These are phyloP conservation scores for Phialophora verrucosa DNA, from an alignment of 2,329 filamentous ascomycete genomes.

Conservation along the genomic window DNA sequence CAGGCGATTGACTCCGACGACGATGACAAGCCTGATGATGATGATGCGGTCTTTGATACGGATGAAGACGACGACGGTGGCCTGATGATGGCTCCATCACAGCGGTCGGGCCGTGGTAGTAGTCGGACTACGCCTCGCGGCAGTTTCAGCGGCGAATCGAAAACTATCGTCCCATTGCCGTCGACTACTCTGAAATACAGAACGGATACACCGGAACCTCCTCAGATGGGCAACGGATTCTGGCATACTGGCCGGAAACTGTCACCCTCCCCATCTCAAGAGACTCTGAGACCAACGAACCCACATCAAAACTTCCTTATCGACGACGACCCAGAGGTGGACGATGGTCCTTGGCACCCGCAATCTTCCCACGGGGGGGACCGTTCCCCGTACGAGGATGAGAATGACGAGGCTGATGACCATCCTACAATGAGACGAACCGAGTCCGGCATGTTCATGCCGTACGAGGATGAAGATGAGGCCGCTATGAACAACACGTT, in stretches of 20 bases:
- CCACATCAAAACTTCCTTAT: conserved; percentile 70
- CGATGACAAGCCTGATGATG: conserved; percentile 70
- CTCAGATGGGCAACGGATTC: conserved; percentile 46
- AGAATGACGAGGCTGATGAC: conserved; percentile 62
- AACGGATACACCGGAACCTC: conserved; percentile 72
- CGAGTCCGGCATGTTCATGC: conserved; percentile 89
- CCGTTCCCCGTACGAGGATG: conserved; percentile 36
- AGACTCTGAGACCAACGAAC: conserved; percentile 75
- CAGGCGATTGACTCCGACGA: conserved; percentile 90
- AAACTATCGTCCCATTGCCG: conserved; percentile 85
- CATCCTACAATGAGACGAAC: conserved; percentile 73
- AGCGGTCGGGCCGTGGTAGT: conserved; percentile 57
- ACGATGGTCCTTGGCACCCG: conserved; percentile 54
- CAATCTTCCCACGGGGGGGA: conserved; percentile 34
- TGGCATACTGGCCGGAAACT: conserved; percentile 53
- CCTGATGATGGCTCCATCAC: conserved; percentile 78
- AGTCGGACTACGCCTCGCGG: conserved; percentile 60
- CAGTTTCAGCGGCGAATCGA: conserved; percentile 68
- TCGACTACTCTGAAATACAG: conserved; percentile 87
- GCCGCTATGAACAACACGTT: conserved; percentile 65
- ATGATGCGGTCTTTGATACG: conserved; percentile 48
- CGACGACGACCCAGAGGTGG: conserved; percentile 63
- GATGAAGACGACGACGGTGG: conserved; percentile 72
- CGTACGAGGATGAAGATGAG: conserved; percentile 70
- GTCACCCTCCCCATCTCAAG: conserved; percentile 79